Conservation (phyloP, 441 rosid genomes). For the Croton laevigatus region DNA sequence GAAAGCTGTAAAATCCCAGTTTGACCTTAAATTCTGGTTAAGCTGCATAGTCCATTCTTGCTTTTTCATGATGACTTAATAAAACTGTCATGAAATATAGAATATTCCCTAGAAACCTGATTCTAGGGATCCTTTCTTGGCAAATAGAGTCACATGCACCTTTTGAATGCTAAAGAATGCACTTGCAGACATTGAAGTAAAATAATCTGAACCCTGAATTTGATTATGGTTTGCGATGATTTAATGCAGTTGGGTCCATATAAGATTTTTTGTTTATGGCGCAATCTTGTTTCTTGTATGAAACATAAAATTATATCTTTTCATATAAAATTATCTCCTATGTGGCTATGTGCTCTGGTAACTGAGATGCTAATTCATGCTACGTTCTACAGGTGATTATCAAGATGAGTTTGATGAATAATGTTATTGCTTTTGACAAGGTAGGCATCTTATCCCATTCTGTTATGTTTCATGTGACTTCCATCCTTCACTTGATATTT, state of each 20-base stretch:
- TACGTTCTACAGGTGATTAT: conserved; percentile 62
- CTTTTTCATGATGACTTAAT: not conserved
- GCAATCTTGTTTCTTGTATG: not conserved
- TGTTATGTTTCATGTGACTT: not conserved
- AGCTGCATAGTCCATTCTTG: not conserved
- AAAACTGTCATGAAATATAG: not conserved
- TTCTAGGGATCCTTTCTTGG: not conserved
- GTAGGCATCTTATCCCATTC: conserved; percentile 31
- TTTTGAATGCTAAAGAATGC: not conserved
- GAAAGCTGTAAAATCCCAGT: not conserved
- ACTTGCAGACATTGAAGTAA: not conserved
- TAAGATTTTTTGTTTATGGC: not conserved
- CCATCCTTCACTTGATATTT: not conserved
- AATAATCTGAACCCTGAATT: not conserved
- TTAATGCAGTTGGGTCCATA: not conserved
- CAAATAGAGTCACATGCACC: not conserved
- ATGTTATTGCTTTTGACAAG: conserved; percentile 71
- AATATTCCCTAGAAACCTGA: not conserved
- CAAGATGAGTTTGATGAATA: conserved; percentile 72
- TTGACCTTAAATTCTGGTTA: not conserved
- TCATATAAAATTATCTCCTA: not conserved
- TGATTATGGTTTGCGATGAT: not conserved
- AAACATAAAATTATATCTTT: not conserved
- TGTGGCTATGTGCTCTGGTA: not conserved
- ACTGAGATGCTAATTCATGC: not conserved